Evolutionary conservation across 2,329 filamentous ascomycete species (phyloP).

Genomic region (Trichoderma oligosporum): DNA sequence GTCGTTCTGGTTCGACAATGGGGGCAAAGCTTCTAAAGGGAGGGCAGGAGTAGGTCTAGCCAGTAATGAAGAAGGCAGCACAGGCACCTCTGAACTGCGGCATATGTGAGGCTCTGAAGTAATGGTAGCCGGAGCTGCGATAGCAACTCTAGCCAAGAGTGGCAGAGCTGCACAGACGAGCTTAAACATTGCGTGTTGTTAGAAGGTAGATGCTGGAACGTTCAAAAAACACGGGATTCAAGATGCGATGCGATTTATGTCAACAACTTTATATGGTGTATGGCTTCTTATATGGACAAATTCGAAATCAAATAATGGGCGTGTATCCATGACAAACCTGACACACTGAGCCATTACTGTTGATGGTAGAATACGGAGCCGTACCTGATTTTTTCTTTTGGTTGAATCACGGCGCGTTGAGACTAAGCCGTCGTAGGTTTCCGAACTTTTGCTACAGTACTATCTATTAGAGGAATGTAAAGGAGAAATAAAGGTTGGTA

Average conservation of each 20-base stretch:
- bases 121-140: slow-evolving; percentile 21
- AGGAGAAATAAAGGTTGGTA: not conserved
- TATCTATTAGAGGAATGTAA: not conserved
- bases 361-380: not conserved
- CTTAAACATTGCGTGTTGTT: slow-evolving; percentile 24
- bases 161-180: slow-evolving; percentile 25
- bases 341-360: slow-evolving; percentile 3
- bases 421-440: not conserved
- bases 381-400: not conserved
- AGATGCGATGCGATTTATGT: not conserved
- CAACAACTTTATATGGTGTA: not conserved
- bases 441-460: not conserved
- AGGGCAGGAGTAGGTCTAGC: not conserved
- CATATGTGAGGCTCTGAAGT: not conserved
- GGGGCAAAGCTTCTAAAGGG: not conserved
- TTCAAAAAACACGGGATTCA: not conserved
- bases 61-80: not conserved
- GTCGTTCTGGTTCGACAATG: not conserved
- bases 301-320: not conserved
- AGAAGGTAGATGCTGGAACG: not conserved
- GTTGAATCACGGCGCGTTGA: not conserved
- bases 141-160: slow-evolving; percentile 27
- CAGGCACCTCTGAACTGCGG: not conserved
- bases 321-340: not conserved
- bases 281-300: slow-evolving; percentile 6